Evolutionary conservation across 2,329 filamentous ascomycete species (phyloP), one percentile per base, ranked within the genome.

Genomic region (Diaporthe citri): DNA sequence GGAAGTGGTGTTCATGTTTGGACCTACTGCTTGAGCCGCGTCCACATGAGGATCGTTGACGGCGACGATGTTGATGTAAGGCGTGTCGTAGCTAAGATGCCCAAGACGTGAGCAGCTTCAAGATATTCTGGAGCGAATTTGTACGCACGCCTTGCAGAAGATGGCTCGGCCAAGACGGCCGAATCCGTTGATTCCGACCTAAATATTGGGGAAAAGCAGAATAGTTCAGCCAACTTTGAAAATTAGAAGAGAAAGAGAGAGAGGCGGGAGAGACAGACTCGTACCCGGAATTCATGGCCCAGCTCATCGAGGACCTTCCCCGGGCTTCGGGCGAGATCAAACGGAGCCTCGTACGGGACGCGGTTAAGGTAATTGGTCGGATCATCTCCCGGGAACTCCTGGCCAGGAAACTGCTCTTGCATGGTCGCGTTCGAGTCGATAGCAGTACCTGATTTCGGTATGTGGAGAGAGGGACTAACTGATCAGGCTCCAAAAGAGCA

Each of bases 381-480:
- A 51, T 66, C 43, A 66, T 66, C 62, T 51, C 62, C 62, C 17
- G 62, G 62, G 5, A 51, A 66, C 36, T 66, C 62, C 43, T 66
- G 28, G 20, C 62, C 62, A 66, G 62, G 20, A 34, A 51, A 66
- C 25, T 25, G 62, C 6, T 51, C 62, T 22, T 66, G 20, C 20
- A 66, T 36, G 28, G 43, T 51, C 5, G 62, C 43, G 28, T 34
- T 51, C 43, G 28, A 66, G 28, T 66, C 28, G 17, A 66, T 66
- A n/a, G 62, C 62, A 36, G 43, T 51, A 10, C 2, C 17, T 51
- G 62, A 51, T 51, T 51, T 66, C 25, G 62, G 43, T 51, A 28
- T 10, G 2, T 66, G 41, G 28, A 22, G 9, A n/a, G 25, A 36
- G 28, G 43, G 43, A 66, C 28, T 17, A 13, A 36, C 12, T 36